phyloP scores from a whole-genome alignment of 805 yeast species.

The Yarrowia sp. region DNA sequence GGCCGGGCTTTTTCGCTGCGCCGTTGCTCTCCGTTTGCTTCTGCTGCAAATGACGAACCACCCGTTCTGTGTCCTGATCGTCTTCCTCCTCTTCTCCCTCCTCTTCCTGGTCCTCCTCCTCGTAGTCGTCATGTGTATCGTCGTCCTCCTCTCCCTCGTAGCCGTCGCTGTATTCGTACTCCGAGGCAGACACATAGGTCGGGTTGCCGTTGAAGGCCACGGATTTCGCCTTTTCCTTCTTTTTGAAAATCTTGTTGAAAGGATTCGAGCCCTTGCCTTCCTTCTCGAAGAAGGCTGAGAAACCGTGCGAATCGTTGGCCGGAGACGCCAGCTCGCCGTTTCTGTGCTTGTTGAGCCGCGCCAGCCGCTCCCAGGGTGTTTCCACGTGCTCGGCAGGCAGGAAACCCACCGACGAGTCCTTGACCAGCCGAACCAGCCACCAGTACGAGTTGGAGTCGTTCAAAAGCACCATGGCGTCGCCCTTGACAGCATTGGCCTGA shows the following conservation, averaged over 20 bases:
- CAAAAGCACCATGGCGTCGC: conserved; percentile 80
- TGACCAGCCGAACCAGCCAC: conserved; percentile 81
- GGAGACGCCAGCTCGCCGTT: conserved; percentile 64
- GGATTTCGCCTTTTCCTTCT: conserved; percentile 40
- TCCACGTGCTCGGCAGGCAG: conserved; percentile 97
- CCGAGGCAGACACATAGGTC: conserved; percentile 46
- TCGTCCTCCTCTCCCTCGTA: conserved; percentile 43
- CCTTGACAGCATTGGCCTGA: conserved; percentile 79
- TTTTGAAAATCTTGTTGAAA: conserved; percentile 38
- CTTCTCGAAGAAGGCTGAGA: conserved; percentile 36
- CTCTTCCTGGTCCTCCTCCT: conserved; percentile 37
- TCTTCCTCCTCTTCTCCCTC: conserved; percentile 32
- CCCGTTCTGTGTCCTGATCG: conserved; percentile 12
- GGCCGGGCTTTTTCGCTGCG: background rate
- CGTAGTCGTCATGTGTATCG: conserved; percentile 40
- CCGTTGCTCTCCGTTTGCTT: conserved; percentile 1
- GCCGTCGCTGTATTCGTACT: conserved; percentile 45
- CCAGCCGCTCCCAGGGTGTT: conserved; percentile 88
- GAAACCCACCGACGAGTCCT: conserved; percentile 81
- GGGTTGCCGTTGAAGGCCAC: conserved; percentile 43
- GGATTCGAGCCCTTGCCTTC: conserved; percentile 40
- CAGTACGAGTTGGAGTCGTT: conserved; percentile 94
- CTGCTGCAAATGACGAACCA: conserved; percentile 20
- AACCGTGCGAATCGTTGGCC: conserved; percentile 35
- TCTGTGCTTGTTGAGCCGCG: conserved; percentile 89